Evolutionary conservation across 1,284 basidiomycete genomes (phyloP).

Genomic region (Puccinia sorghi): DNA sequence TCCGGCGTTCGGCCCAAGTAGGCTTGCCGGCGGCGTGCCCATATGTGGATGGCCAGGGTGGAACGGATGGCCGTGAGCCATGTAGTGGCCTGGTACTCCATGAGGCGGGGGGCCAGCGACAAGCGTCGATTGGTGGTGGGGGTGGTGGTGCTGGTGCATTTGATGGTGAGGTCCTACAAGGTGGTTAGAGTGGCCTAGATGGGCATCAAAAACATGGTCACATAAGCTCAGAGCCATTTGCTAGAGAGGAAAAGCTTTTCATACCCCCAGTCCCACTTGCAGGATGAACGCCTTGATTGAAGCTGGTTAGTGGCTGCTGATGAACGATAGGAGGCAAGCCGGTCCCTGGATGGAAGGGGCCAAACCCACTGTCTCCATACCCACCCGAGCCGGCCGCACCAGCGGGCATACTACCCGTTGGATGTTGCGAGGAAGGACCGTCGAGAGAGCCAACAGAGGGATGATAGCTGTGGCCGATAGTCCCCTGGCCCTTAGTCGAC

Average conservation of each 20-base stretch:
- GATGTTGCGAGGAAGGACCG: neutral
- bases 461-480: slow-evolving; percentile 9
- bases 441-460: neutral
- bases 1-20: neutral
- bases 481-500: neutral
- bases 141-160: too few relatives aligned
- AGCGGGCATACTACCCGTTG: neutral
- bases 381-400: neutral
- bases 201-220: neutral
- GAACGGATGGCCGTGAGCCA: neutral
- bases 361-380: slow-evolving; percentile 9
- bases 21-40: neutral
- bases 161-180: neutral
- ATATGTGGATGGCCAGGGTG: neutral
- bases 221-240: neutral
- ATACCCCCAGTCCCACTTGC: slow-evolving; percentile 8
- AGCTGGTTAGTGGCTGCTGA: neutral
- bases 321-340: neutral
- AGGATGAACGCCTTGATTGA: slow-evolving; percentile 20
- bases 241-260: neutral
- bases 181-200: neutral
- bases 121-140: neutral
- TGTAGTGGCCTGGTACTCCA: neutral
- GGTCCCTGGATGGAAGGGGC: slow-evolving; percentile 9
- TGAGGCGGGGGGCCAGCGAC: slow-evolving; percentile 5